phyloP scores from a whole-genome alignment of 805 yeast species.

The Middelhovenomyces tepae region DNA sequence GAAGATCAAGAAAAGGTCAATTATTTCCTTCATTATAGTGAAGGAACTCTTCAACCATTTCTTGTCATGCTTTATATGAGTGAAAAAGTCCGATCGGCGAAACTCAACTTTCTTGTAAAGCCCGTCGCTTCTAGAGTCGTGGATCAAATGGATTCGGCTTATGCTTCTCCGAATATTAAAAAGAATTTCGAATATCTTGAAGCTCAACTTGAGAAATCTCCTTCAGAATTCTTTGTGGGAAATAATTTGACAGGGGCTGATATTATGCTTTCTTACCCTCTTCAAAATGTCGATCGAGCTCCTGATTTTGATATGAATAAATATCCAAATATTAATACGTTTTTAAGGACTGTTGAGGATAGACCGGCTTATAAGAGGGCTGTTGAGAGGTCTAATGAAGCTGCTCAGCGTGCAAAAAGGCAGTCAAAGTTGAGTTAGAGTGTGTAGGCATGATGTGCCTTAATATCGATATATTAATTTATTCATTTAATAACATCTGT shows the following conservation, averaged over 20 bases:
- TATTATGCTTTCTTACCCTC: slow-evolving; percentile 44
- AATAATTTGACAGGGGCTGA: slow-evolving; percentile 54
- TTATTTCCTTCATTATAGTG: slow-evolving; percentile 49
- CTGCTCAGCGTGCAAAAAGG: no score
- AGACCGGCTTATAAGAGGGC: slow-evolving; percentile 23
- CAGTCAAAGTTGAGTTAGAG: no score
- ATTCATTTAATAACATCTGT: no score
- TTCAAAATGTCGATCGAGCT: slow-evolving; percentile 11
- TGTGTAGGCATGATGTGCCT: no score
- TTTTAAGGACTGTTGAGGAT: slow-evolving; percentile 19
- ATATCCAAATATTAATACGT: slow-evolving; percentile 21
- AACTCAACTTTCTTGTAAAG: slow-evolving; percentile 43
- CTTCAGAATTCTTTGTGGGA: slow-evolving; percentile 50
- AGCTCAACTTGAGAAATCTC: slow-evolving; percentile 32
- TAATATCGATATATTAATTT: no score
- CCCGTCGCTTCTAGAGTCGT: slow-evolving; percentile 36
- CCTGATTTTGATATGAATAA: slow-evolving; percentile 5
- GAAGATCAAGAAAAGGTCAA: slow-evolving; percentile 38
- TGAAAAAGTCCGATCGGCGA: slow-evolving; percentile 24
- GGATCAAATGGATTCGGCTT: slow-evolving; percentile 39
- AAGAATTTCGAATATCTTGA: slow-evolving; percentile 36
- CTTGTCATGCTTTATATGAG: slow-evolving; percentile 32
- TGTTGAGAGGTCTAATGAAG: slow-evolving; percentile 8
- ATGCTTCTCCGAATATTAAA: slow-evolving; percentile 40
- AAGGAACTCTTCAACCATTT: slow-evolving; percentile 50